Percentiles rank a stretch among this genome's conserved stretches.
Conservation (phyloP, 73 alveolate genomes). For the Diophrys appendiculata region DNA sequence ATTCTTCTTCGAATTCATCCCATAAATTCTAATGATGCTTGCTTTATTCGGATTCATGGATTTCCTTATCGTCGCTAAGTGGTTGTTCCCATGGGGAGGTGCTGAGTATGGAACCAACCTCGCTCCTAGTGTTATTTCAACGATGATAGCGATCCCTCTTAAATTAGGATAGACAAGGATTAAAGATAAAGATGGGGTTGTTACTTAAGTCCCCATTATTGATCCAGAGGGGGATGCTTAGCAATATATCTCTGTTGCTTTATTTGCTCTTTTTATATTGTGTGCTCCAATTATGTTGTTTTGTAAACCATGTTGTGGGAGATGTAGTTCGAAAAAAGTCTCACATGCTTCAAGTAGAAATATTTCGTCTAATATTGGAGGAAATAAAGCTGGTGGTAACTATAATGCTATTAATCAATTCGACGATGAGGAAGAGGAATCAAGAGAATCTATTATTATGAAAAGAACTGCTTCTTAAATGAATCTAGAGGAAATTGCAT, state of each 20-base stretch:
- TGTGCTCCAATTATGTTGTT: constrained; percentile 88
- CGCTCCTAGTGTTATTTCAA: constrained; percentile 91
- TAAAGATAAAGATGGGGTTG: constrained; percentile 76
- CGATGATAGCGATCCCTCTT: constrained; percentile 90
- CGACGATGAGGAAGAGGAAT: constrained; percentile 27
- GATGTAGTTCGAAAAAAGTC: no score
- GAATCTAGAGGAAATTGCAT: background rate
- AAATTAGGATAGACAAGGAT: constrained; percentile 52
- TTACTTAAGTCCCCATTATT: constrained; percentile 73
- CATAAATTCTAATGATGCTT: constrained; percentile 88
- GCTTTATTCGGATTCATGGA: constrained; percentile 95
- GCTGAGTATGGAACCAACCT: constrained; percentile 43
- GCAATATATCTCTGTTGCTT: constrained; percentile 45
- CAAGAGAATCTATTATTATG: constrained; percentile 17
- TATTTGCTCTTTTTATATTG: constrained; percentile 49
- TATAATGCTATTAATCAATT: background rate
- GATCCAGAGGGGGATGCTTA: constrained; percentile 57
- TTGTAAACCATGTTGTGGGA: constrained; percentile 78
- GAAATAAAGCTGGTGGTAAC: constrained; percentile 29
- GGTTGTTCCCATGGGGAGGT: constrained; percentile 82
- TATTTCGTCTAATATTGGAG: constrained; percentile 36
- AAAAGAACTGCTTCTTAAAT: background rate
- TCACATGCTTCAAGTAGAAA: no score
- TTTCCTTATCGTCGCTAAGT: constrained; percentile 82
- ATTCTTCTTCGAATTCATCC: constrained; percentile 93